A percentile compares a stretch with the other conserved stretches of the same genome.
phyloP scores from a whole-genome alignment of 2,329 filamentous ascomycete species.

The Colletotrichum phormii region DNA sequence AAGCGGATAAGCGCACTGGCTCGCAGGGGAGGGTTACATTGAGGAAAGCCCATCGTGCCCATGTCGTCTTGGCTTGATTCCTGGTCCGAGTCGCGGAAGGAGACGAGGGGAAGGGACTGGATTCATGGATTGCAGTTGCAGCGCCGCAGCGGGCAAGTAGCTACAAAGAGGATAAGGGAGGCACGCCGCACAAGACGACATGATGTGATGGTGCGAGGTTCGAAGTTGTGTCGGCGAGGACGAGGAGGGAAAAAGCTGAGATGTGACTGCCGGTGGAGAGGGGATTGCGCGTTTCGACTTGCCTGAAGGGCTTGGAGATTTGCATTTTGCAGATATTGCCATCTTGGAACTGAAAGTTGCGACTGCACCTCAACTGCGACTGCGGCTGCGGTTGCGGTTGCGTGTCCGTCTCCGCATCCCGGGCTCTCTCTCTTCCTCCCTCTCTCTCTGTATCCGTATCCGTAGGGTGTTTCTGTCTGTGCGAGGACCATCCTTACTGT shows the following conservation, averaged over 20 bases:
- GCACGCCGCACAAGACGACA: conserved; percentile 8
- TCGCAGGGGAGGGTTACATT: conserved; percentile 36
- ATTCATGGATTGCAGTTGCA: background rate
- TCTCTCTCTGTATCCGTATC: background rate
- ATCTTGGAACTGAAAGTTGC: background rate
- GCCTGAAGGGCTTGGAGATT: background rate
- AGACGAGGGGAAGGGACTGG: conserved; percentile 6
- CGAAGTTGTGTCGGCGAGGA: background rate
- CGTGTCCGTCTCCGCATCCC: background rate
- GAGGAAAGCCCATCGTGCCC: background rate
- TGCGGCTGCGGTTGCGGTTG: background rate
- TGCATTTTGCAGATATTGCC: background rate
- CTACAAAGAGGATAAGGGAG: conserved; percentile 3
- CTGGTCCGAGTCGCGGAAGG: conserved; percentile 16
- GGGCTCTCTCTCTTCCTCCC: no score
- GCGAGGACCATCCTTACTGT: background rate
- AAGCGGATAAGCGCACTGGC: conserved; percentile 51
- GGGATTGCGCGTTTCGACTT: conserved; percentile 17
- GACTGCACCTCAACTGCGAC: background rate
- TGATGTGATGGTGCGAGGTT: conserved; percentile 21
- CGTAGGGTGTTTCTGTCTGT: background rate
- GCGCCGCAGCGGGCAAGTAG: conserved; percentile 3
- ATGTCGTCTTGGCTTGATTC: conserved; percentile 3
- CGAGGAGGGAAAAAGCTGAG: conserved; percentile 12
- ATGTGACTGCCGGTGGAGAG: conserved; percentile 24